A percentile compares a stretch with the other conserved stretches of the same genome.
Evolutionary conservation across 768 basidiomycete species (phyloP).

Genomic region (Boletus coccyginus): DNA sequence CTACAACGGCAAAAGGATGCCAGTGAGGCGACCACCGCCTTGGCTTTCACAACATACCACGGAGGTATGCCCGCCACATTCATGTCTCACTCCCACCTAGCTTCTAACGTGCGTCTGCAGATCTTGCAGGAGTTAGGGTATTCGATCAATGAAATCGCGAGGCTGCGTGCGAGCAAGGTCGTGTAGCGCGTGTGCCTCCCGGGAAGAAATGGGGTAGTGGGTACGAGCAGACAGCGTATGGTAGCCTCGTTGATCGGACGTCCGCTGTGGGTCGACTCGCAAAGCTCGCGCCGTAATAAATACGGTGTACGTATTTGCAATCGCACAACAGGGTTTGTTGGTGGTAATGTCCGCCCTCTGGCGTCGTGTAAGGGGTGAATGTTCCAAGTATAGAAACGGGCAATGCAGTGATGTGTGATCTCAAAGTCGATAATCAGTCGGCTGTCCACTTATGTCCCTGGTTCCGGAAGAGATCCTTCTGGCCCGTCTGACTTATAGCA

Average conservation of each 20-base stretch:
- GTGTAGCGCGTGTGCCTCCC: conserved; percentile 32
- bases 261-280: conserved; percentile 29
- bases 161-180: conserved; percentile 41
- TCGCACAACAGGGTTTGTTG: conserved; percentile 20
- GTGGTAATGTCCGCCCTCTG: conserved; percentile 14
- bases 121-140: conserved; percentile 45
- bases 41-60: conserved; percentile 82
- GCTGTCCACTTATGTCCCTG: conserved; percentile 31
- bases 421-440: conserved; percentile 32
- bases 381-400: conserved; percentile 21
- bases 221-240: conserved; percentile 3
- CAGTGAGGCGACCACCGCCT: conserved; percentile 74
- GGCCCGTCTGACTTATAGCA: conserved; percentile 25
- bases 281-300: conserved; percentile 4
- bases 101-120: conserved; percentile 24
- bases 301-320: conserved; percentile 28
- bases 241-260: conserved; percentile 17
- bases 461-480: conserved; percentile 21
- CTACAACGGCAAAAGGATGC: conserved; percentile 80
- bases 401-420: conserved; percentile 26
- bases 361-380: neutral
- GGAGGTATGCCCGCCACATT: conserved; percentile 47
- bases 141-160: conserved; percentile 36
- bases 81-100: neutral
- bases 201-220: conserved; percentile 20